A percentile compares a stretch with the other conserved stretches of the same genome.
phyloP scores from a whole-genome alignment of 2,329 filamentous ascomycete genomes.

The Coniochaeta sp. region DNA sequence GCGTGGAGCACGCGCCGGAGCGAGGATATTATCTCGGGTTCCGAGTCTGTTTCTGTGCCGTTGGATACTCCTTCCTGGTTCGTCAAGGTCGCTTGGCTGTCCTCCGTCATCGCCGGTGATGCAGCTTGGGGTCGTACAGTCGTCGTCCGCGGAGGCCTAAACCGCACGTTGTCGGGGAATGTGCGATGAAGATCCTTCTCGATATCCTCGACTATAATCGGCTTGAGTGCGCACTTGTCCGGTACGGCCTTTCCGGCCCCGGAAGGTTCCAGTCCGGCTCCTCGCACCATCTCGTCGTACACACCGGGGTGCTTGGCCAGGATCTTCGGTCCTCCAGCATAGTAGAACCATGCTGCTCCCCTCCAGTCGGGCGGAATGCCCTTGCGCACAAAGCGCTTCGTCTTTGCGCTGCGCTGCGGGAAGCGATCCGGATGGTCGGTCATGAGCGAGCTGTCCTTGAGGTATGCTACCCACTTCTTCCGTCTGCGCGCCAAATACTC shows the following conservation, averaged over 20 bases:
- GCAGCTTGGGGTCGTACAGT: conserved; percentile 10
- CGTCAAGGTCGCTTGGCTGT: conserved; percentile 17
- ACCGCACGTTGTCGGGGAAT: conserved; percentile 88
- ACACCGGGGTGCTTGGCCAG: conserved; percentile 68
- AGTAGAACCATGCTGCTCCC: conserved; percentile 96
- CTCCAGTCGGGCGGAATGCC: conserved; percentile 91
- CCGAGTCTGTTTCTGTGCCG: conserved; percentile 33
- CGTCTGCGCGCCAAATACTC: conserved; percentile 67
- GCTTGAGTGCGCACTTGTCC: conserved; percentile 43
- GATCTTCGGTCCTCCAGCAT: conserved; percentile 78
- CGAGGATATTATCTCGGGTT: conserved; percentile 73
- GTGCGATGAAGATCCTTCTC: conserved; percentile 90
- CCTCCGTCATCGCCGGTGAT: neutral
- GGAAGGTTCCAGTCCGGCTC: conserved; percentile 21
- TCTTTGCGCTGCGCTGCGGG: conserved; percentile 71
- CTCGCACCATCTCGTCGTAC: conserved; percentile 64
- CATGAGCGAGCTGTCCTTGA: conserved; percentile 69
- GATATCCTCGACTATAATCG: conserved; percentile 78
- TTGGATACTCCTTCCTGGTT: conserved; percentile 8
- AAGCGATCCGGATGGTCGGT: conserved; percentile 69
- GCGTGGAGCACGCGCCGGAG: conserved; percentile 81
- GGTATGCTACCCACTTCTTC: conserved; percentile 74
- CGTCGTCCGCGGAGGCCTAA: conserved; percentile 47
- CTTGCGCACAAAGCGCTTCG: conserved; percentile 86
- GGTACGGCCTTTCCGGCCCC: conserved; percentile 8